phyloP scores from a whole-genome alignment of 129 eudicot species.

The Flaveria robusta region DNA sequence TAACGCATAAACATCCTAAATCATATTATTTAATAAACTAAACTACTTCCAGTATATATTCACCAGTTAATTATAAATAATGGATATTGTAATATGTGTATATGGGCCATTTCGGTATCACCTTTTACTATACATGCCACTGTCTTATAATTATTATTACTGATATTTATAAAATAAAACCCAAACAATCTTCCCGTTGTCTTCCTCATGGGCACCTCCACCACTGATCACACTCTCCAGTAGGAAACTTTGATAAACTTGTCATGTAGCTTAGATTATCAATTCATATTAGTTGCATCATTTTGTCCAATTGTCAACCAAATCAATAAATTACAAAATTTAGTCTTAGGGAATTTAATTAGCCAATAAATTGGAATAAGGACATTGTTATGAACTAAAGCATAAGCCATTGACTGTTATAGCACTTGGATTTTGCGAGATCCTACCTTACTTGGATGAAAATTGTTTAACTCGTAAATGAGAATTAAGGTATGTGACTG shows the following conservation, averaged over 20 bases:
- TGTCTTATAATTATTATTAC: not conserved
- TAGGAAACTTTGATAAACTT: too few relatives aligned
- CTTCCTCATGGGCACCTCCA: too few relatives aligned
- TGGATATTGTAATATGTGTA: not conserved
- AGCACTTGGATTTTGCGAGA: constrained; percentile 6
- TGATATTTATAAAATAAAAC: too few relatives aligned
- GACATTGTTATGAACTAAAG: constrained; percentile 16
- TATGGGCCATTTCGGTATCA: not conserved
- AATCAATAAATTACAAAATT: not conserved
- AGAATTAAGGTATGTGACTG: constrained; percentile 10
- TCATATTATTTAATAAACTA: not conserved
- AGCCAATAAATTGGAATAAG: constrained; percentile 17
- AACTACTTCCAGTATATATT: not conserved
- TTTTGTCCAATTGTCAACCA: constrained; percentile 1
- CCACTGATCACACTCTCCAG: too few relatives aligned
- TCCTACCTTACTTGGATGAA: constrained; percentile 13
- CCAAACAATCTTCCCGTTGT: too few relatives aligned
- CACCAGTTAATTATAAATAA: not conserved
- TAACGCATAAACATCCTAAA: not conserved
- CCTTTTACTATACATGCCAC: not conserved
- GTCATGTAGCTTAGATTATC: not conserved
- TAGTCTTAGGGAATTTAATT: not conserved
- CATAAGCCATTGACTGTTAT: constrained; percentile 10
- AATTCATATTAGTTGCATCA: not conserved
- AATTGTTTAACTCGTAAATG: not conserved